Base-by-base conservation (phyloP, 2,329 filamentous ascomycete species). In the Leptographium flavum region DNA sequence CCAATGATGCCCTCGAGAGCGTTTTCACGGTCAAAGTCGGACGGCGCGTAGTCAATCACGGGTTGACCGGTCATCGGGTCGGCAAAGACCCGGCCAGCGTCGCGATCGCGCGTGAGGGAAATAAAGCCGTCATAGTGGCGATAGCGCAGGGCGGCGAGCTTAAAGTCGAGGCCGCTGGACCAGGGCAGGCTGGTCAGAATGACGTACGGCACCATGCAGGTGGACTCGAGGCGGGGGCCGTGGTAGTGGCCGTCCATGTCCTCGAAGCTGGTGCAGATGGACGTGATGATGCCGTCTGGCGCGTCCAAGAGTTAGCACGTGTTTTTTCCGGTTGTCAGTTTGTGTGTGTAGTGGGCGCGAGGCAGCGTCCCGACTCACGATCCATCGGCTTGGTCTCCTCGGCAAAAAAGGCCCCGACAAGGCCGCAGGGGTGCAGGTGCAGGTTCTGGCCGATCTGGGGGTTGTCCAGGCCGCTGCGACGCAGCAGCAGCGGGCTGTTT, bases 161-260 rank as follows among this genome's bases (percentile, higher is more conserved):
- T 94, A 59, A 73, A 84, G 38, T 85, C 73, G 11, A 87, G 58
- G 0, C 79, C 83, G 45, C 67, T 66, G n/a, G 60, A 65, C 79
- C 83, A 93, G 14, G 79, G 72, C 44, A 84, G 66, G 43, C 73
- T 64, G 5, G 77, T 66, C 14, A 87, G 64, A 53, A 76, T 71
- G 3, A 77, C 58, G 17, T 78, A 74, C 0, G 87, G 86, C 46
- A 78, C 53, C 82, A 92, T 88, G 55, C 74, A 74, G 2, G 76
- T 76, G 10, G 79, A 70, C 66, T 95, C 87, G 25, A 95, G 67
- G 60, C 93, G 94, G 41, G 73, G 71, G 33, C 90, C 90, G 55
- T 95, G 86, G 47, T 87, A 86, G 36, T 79, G 69, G 6, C 76
- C 75, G 58, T 94, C 87, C 0, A 88, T 69, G 53, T 95, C 82